A percentile compares a stretch with the other conserved stretches of the same genome.
Conservation (phyloP, 805 yeast genomes). For the Zygosaccharomyces lentus region DNA sequence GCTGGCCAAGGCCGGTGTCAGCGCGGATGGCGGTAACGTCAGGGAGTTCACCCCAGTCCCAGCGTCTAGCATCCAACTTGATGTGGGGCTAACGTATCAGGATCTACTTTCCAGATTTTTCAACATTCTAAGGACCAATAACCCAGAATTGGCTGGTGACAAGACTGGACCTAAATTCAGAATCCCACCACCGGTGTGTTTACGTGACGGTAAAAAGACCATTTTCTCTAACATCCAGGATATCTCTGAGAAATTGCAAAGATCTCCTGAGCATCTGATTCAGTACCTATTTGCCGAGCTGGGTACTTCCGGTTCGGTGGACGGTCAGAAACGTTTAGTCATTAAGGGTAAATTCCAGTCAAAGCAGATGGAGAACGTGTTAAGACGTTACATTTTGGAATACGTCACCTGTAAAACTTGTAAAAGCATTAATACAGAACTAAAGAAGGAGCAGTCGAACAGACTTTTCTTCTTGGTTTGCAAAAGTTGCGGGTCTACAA, state of each 20-base stretch:
- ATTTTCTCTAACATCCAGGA: conserved; percentile 94
- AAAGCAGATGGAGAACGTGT: conserved; percentile 92
- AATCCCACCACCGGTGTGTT: conserved; percentile 96
- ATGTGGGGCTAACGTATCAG: conserved; percentile 68
- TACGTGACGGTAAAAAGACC: conserved; percentile 98
- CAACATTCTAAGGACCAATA: conserved; percentile 78
- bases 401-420: conserved; percentile 99
- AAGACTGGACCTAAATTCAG: conserved; percentile 86
- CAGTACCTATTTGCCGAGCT: conserved; percentile 96
- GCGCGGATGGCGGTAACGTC: conserved; percentile 41
- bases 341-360: conserved; percentile 98
- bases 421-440: conserved; percentile 93
- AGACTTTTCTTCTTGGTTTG: conserved; percentile 97
- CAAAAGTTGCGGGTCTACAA: conserved; percentile 95
- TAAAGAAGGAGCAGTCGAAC: conserved; percentile 92
- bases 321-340: conserved; percentile 94
- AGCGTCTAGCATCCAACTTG: conserved; percentile 37
- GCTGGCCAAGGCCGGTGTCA: conserved; percentile 84
- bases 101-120: conserved; percentile 81
- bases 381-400: conserved; percentile 94
- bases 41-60: conserved; percentile 32
- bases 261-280: conserved; percentile 95
- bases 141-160: conserved; percentile 98
- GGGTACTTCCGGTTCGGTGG: conserved; percentile 99
- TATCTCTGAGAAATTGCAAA: conserved; percentile 87